Conservation (phyloP, 306 rosid species). For the Vigna hirtella region DNA sequence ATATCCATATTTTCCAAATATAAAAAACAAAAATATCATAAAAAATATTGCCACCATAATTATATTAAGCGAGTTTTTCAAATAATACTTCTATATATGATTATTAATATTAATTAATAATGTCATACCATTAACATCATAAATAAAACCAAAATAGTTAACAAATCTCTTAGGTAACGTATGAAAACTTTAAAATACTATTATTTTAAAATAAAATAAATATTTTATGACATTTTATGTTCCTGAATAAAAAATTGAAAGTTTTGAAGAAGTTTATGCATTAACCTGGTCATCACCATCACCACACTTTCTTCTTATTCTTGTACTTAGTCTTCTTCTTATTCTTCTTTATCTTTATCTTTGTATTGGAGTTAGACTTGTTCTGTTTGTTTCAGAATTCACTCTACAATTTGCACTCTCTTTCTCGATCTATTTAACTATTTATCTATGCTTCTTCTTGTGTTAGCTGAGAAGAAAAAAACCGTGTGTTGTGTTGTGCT, state of each 20-base stretch:
- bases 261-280: background rate
- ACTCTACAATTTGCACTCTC: constrained; percentile 1
- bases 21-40: background rate
- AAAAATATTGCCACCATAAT: no score
- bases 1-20: background rate
- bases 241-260: background rate
- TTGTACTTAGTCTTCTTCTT: background rate
- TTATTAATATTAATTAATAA: background rate
- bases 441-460: constrained; percentile 9
- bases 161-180: no score
- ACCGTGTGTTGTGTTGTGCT: background rate
- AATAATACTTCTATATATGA: no score
- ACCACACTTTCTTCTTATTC: background rate
- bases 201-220: no score
- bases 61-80: no score
- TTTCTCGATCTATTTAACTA: background rate
- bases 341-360: constrained; percentile 4
- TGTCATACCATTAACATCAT: background rate
- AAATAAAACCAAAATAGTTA: no score
- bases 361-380: constrained; percentile 16
- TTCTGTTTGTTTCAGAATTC: constrained; percentile 31
- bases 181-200: no score
- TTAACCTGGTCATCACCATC: constrained; percentile 14
- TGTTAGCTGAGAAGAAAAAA: constrained; percentile 8
- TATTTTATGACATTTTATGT: no score